phyloP scores from a whole-genome alignment of 371 early-diverging fungal species.

The Massospora cicadina region DNA sequence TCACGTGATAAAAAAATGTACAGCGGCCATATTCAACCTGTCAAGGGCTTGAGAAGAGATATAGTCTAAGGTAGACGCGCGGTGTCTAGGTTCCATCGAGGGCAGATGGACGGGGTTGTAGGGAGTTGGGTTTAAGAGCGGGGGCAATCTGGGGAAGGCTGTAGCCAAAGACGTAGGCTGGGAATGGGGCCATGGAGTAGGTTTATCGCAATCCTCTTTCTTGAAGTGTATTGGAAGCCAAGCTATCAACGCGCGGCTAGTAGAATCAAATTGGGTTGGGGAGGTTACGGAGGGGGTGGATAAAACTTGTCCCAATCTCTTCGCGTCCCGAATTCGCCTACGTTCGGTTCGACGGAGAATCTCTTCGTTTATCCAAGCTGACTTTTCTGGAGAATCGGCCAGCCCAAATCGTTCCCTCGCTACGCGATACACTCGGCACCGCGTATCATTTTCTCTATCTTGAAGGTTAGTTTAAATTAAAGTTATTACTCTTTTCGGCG shows the following conservation, averaged over 20 bases:
- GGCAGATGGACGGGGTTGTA: neutral
- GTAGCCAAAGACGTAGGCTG: neutral
- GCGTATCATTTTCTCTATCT: slow-evolving; percentile 40
- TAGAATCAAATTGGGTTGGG: neutral
- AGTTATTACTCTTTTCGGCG: slow-evolving; percentile 25
- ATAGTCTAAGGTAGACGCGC: neutral
- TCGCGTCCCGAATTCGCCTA: neutral
- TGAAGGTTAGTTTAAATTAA: neutral
- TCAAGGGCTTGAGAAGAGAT: neutral
- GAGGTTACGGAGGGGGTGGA: neutral
- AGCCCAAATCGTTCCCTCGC: slow-evolving; percentile 43
- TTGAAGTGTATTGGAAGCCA: neutral
- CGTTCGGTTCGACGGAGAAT: slow-evolving; percentile 17
- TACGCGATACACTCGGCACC: slow-evolving; percentile 47
- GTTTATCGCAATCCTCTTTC: too few species aligned
- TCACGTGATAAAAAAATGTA: neutral
- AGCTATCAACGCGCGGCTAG: neutral
- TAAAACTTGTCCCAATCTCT: neutral
- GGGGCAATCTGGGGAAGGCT: neutral
- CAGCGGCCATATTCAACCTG: neutral
- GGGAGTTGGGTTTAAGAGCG: neutral
- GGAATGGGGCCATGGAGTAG: too few species aligned
- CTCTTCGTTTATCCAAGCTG: slow-evolving; percentile 40
- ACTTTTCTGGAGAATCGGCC: slow-evolving; percentile 30
- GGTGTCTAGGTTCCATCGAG: neutral